These are phyloP conservation scores for Beauveria varroae DNA, from an alignment of 2,329 filamentous ascomycete genomes.

Conservation along the genomic window DNA sequence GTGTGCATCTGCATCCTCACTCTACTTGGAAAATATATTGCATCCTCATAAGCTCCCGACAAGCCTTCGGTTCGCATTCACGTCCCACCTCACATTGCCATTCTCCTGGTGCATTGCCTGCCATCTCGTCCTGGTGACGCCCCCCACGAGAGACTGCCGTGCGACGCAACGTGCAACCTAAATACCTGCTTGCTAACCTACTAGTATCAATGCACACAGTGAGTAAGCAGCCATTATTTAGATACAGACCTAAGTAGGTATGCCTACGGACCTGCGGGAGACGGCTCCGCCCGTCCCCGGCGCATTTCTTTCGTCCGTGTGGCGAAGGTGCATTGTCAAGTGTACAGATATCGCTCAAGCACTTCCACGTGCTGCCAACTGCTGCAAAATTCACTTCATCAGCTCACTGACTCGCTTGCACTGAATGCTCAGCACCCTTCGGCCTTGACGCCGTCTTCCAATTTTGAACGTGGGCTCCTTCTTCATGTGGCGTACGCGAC, in stretches of 20 bases:
- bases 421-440: background rate
- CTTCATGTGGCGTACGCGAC: background rate
- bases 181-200: background rate
- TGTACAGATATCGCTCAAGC: background rate
- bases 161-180: background rate
- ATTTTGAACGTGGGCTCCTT: background rate
- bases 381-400: background rate
- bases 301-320: background rate
- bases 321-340: background rate
- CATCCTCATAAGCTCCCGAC: background rate
- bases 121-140: background rate
- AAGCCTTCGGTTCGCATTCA: slow-evolving; percentile 2
- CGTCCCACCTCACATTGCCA: background rate
- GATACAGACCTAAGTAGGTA: no score
- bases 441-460: no score
- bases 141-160: background rate
- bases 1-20: background rate
- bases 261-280: background rate
- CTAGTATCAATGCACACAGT: background rate
- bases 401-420: background rate
- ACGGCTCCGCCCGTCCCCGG: background rate
- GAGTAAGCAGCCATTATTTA: background rate
- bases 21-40: background rate
- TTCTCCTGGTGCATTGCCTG: background rate
- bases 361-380: background rate